Evolutionary conservation across 768 basidiomycete genomes (phyloP).

Genomic region (Russula emetica): DNA sequence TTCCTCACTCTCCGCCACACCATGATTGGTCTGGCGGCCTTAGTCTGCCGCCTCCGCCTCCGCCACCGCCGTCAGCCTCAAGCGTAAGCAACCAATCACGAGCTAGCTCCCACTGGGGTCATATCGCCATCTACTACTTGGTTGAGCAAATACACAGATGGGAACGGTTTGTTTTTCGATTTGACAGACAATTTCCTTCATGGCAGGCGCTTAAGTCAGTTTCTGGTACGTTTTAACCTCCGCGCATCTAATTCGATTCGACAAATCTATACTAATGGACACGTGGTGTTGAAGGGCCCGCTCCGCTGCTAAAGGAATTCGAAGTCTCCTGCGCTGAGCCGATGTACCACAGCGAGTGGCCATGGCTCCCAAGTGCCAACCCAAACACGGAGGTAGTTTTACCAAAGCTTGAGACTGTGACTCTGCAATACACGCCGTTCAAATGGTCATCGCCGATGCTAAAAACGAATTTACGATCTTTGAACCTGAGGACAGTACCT

Average conservation of each 20-base stretch:
- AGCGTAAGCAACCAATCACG: slow-evolving; percentile 33
- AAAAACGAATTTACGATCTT: slow-evolving; percentile 49
- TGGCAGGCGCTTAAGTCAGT: slow-evolving; percentile 71
- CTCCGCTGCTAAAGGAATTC: slow-evolving; percentile 70
- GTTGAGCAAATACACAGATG: slow-evolving; percentile 78
- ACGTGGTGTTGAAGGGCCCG: slow-evolving; percentile 47
- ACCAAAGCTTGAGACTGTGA: slow-evolving; percentile 51
- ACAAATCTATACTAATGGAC: slow-evolving; percentile 15
- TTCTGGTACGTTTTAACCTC: slow-evolving; percentile 45
- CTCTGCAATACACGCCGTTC: slow-evolving; percentile 69
- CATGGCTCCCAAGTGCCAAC: slow-evolving; percentile 61
- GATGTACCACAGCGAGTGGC: slow-evolving; percentile 56
- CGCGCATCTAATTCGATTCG: neutral
- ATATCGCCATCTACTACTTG: slow-evolving; percentile 74
- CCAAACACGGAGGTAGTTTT: slow-evolving; percentile 37
- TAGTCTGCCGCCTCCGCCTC: slow-evolving; percentile 20
- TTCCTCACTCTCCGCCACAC: slow-evolving; percentile 28
- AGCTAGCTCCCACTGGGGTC: slow-evolving; percentile 68
- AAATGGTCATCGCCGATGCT: slow-evolving; percentile 75
- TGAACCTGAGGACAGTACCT: slow-evolving; percentile 64
- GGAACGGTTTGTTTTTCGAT: slow-evolving; percentile 76
- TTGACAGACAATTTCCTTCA: slow-evolving; percentile 71
- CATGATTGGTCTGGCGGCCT: slow-evolving; percentile 25
- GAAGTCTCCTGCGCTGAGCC: slow-evolving; percentile 71
- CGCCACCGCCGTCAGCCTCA: slow-evolving; percentile 29